Evolutionary conservation across 2,329 filamentous ascomycete species (phyloP).

Genomic region (Polytolypa hystricis): DNA sequence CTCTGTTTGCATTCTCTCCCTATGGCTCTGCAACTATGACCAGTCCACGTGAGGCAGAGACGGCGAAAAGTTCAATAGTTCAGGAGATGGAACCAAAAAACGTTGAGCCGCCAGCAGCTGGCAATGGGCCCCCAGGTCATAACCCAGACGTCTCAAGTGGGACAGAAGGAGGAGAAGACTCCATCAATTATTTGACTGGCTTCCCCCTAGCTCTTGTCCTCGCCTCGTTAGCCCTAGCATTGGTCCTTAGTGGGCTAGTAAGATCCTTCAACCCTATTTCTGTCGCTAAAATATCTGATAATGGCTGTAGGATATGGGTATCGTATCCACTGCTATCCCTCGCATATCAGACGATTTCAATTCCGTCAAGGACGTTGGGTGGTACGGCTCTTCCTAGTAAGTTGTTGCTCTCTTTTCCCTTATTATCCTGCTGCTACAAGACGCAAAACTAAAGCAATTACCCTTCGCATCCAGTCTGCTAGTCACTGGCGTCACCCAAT

Average conservation of each 20-base stretch:
- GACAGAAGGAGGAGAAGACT: neutral
- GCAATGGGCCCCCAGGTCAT: neutral
- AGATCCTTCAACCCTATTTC: neutral
- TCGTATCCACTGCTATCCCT: neutral
- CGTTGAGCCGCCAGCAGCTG: neutral
- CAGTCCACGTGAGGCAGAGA: no score
- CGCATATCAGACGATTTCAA: slow-evolving; percentile 20
- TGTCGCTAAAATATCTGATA: neutral
- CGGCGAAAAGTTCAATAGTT: neutral
- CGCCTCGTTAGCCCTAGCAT: neutral
- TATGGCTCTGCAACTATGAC: no score
- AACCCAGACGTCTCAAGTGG: neutral
- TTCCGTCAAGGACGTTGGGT: slow-evolving; percentile 19
- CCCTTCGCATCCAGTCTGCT: slow-evolving; percentile 11
- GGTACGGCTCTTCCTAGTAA: slow-evolving; percentile 19
- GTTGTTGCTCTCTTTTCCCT: no score
- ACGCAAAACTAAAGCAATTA: no score
- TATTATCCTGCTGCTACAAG: no score
- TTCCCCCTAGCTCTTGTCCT: neutral
- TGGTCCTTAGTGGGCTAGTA: neutral
- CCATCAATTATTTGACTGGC: no score
- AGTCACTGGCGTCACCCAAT: neutral
- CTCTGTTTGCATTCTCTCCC: no score
- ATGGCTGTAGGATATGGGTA: neutral
- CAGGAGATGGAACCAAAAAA: neutral